Base-by-base conservation (phyloP, 139 green algal genomes). In the Tetraselmis chui region DNA sequence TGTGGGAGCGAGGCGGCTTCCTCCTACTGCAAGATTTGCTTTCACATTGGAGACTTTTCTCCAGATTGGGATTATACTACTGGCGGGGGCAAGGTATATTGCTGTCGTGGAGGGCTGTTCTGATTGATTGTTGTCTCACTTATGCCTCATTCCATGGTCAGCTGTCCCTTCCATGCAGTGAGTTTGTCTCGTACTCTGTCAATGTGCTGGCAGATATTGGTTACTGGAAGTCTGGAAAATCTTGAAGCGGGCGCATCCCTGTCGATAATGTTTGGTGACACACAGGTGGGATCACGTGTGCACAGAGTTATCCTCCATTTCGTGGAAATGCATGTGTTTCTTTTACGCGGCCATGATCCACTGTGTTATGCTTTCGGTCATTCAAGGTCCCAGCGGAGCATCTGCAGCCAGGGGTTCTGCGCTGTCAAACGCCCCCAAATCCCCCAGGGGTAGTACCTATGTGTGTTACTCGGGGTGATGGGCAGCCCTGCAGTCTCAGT, bases 101-200 rank as follows among this genome's bases (percentile, higher is more conserved):
- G n/a, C n/a, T n/a, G n/a, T n/a, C n/a, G n/a, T n/a, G n/a, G n/a
- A n/a, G n/a, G n/a, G n/a, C n/a, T n/a, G n/a, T n/a, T n/a, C n/a
- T n/a, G n/a, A n/a, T n/a, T n/a, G n/a, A n/a, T n/a, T n/a, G n/a
- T n/a, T n/a, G n/a, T n/a, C n/a, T n/a, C n/a, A n/a, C n/a, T n/a
- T n/a, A n/a, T n/a, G n/a, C n/a, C n/a, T n/a, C n/a, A n/a, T n/a
- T n/a, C n/a, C n/a, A n/a, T n/a, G n/a, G 78, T 11, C 78, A 32
- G 24, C 30, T 81, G 0, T 81, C 23, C 78, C 32, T 81, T n/a
- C 32, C n/a, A n/a, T n/a, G n/a, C n/a, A n/a, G n/a, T n/a, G n/a
- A n/a, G n/a, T n/a, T n/a, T n/a, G n/a, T n/a, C n/a, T n/a, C n/a
- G n/a, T n/a, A n/a, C n/a, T n/a, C n/a, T n/a, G n/a, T n/a, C n/a